A percentile compares a stretch with the other conserved stretches of the same genome.
These are phyloP conservation scores for Anaeramoeba flamelloides DNA, from an alignment of 78 protist species.

Conservation along the genomic window DNA sequence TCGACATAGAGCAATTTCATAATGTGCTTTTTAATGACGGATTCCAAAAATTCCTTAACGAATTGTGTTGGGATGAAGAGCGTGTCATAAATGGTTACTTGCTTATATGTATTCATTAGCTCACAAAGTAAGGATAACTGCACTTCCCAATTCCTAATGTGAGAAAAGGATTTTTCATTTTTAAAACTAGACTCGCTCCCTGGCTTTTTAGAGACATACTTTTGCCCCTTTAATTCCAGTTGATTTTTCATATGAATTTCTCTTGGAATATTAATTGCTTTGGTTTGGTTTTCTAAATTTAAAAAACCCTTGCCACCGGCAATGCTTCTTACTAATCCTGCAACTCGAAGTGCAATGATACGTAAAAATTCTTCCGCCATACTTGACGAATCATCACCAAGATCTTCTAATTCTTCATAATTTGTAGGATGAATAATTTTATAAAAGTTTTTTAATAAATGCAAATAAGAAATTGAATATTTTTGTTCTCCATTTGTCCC, in stretches of 20 bases:
- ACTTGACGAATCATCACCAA: background rate
- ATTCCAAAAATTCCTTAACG: background rate
- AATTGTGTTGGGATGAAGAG: background rate
- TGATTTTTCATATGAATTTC: background rate
- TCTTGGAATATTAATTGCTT: background rate
- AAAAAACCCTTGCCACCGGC: background rate
- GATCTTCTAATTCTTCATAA: background rate
- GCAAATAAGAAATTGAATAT: background rate
- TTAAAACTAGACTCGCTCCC: background rate
- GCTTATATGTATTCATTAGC: background rate
- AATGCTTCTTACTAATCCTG: background rate
- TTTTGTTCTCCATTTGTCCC: no score
- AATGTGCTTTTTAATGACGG: background rate
- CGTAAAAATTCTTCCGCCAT: background rate
- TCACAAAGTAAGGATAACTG: background rate
- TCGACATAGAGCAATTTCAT: background rate
- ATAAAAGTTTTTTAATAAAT: background rate
- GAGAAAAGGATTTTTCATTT: background rate
- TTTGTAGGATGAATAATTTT: background rate
- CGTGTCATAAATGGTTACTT: background rate
- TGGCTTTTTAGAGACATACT: background rate
- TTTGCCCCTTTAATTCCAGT: background rate
- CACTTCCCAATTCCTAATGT: background rate
- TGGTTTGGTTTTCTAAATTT: background rate
- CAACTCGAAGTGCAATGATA: background rate